Evolutionary conservation across 257 asterid genomes (phyloP), one percentile per base, ranked within the genome.

Genomic region (Plantago major): DNA sequence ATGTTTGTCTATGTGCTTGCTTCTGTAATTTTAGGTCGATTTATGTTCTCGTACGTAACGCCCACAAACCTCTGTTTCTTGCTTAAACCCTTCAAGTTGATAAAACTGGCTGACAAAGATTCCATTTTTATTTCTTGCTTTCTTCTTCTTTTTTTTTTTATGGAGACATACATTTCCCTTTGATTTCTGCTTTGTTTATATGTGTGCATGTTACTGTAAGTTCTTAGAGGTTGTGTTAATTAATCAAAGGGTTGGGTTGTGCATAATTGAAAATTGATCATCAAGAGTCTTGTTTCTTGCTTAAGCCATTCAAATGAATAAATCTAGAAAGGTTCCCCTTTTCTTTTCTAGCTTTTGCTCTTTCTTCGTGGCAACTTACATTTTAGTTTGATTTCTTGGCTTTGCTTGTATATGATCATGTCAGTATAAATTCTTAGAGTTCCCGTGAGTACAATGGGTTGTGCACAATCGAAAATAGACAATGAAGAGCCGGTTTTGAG

Each of bases 401-500:
- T 50, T 19, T 48, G 18, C 42, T 10, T 52, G 49, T 49, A 11
- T 22, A 14, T 30, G 33, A 16, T 1, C 10, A 9, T 51, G 10
- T 71, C 13, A 9, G 6, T 50, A 17, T 60, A 6, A 60, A 45
- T 42, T 66, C 66, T 18, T 33, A 67, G 76, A 67, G 50, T 46
- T 30, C 26, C 14, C 43, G 48, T 11, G 4, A 58, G 15, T 49
- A 14, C 51, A 47, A 92, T 92, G 99, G 99, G 97, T 4, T 89
- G 99, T 71, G 87, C 89, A 0, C 96, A 86, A 47, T 92, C 99
- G 30, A 92, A 82, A 66, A 80, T 92, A 9, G 97, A 92, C 54
- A 89, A 89, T 64, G 99, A 81, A 55, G 99, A 92, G 40, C 85
- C 96, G 2, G 97, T 92, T 64, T 68, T 91, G 8, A 84, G 99